Evolutionary conservation across 208 protist species (phyloP), one percentile per base, ranked within the genome.

Genomic region (Leishmania mexicana): DNA sequence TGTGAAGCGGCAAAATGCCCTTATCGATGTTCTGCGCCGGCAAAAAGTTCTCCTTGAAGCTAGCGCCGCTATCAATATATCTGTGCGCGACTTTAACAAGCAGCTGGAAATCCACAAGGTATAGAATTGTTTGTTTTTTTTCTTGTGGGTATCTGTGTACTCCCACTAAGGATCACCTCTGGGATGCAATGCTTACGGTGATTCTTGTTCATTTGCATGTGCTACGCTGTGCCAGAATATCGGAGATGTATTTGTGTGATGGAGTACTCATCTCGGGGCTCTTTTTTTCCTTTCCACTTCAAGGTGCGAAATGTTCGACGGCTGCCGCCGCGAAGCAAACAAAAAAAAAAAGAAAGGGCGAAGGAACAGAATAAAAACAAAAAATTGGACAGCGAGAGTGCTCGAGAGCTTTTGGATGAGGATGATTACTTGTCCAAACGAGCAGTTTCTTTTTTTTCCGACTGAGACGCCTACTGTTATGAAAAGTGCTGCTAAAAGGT

Each of bases 11-110:
- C 96, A 99, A 83, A 88, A 87, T 49, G 98, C 97, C 51, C 89
- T 99, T 6, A 98, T 99, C 42, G 97, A 98, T 83, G 84, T 97
- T 6, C 81, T 99, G 53, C 96, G 97, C 78, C 85, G 96, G 1
- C 97, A 99, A 77, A 99, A 98, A 81, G 85, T 99, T 64, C 93
- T 98, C 64, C 82, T 98, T 24, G 98, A 99, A 87, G 94, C 97
- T 1, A 87, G 93, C 17, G 64, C 77, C 57, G 70, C 97, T 60
- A 75, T 99, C 2, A 64, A 83, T 10, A 89, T 99, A 53, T 90
- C 93, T 24, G 94, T 97, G 77, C 92, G 97, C 45, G 96, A 99
- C 76, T 87, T 84, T 31, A 28, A 21, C 10, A 79, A 79, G 47
- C 45, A 81, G 0, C 49, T 84, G 19, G 75, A 84, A 51, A 40